Base-by-base conservation (phyloP, 495 filamentous ascomycete species). In the Lophiostoma macrostomum region DNA sequence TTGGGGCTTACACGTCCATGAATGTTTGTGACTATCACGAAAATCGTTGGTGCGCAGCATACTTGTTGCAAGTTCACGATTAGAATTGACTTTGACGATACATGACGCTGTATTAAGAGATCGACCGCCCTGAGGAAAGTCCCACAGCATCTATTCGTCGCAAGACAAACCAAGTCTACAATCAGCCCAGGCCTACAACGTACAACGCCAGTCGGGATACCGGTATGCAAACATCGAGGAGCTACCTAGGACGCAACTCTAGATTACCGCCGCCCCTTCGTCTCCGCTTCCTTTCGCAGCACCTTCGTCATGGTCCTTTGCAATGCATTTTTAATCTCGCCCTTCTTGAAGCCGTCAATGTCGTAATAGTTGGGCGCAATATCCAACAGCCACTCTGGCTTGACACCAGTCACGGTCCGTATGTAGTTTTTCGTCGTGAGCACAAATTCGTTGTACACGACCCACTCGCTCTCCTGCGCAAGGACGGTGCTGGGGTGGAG, bases 401-500 rank as follows among this genome's bases (percentile, higher is more conserved):
- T 83, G 35, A 84, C 73, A 16, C 75, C 73, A 13, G 80, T 83
- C 16, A 82, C 74, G 0, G 75, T 81, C 23, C 80, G 71, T 54
- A 83, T 83, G 54, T 94, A 99, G 69, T 96, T 94, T 78, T 97
- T 97, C 7, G 83, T 89, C 0, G 93, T 99, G 49, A 99, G 81
- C 4, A 97, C 94, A 62, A 96, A 99, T 68, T 99, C 93, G 65
- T 99, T 96, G 69, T 99, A 99, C 0, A 99, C 73, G 24, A 99
- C 87, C 94, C 94, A 99, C 61, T 96, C 93, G 54, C 83, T 86
- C 13, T 96, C 90, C 47, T 86, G 82, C 37, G 77, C 78, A 11
- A 99, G 73, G 8, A 91, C 88, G 3, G 90, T 95, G 55, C 87
- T 89, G 5, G 93, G 93, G 71, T 99, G 93, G 32, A 99, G 76